These are phyloP conservation scores for Zalerion maritima DNA, from an alignment of 495 filamentous ascomycete genomes.

Conservation along the genomic window DNA sequence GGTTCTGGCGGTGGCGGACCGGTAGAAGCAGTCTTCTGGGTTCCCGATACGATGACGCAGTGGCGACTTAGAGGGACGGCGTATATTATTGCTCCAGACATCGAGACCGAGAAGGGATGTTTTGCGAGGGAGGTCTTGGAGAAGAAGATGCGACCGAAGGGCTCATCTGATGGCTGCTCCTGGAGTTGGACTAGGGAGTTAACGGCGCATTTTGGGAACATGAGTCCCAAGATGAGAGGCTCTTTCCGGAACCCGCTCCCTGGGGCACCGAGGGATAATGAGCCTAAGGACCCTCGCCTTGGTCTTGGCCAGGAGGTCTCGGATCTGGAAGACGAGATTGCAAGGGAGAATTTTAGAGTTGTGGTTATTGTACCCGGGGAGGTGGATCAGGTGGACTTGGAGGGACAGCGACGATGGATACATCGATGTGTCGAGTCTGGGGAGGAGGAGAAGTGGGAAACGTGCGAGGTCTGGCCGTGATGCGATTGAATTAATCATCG, in stretches of 20 bases:
- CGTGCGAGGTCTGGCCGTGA: slow-evolving; percentile 73
- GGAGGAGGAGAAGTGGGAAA: slow-evolving; percentile 48
- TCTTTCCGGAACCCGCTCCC: slow-evolving; percentile 68
- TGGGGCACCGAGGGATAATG: slow-evolving; percentile 38
- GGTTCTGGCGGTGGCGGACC: slow-evolving; percentile 49
- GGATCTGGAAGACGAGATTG: slow-evolving; percentile 51
- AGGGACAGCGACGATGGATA: slow-evolving; percentile 47
- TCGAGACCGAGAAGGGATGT: slow-evolving; percentile 31
- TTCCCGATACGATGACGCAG: slow-evolving; percentile 52
- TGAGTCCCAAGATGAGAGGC: slow-evolving; percentile 61
- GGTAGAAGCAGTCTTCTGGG: slow-evolving; percentile 79
- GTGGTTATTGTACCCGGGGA: slow-evolving; percentile 68
- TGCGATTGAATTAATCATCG: too few relatives aligned
- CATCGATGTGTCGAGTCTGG: slow-evolving; percentile 39
- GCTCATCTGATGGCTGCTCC: slow-evolving; percentile 14
- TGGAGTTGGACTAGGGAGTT: slow-evolving; percentile 68
- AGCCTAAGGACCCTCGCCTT: slow-evolving; percentile 32
- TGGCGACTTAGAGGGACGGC: slow-evolving; percentile 72
- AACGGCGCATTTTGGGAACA: slow-evolving; percentile 75
- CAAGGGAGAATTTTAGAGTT: slow-evolving; percentile 70
- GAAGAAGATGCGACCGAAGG: slow-evolving; percentile 26
- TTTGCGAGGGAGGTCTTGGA: slow-evolving; percentile 30
- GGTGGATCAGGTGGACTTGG: slow-evolving; percentile 64
- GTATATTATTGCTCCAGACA: slow-evolving; percentile 47
- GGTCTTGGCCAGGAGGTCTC: slow-evolving; percentile 51